phyloP scores from a whole-genome alignment of 306 rosid species.

The Medicago truncatula region MtrunA17r5.0-ANR NC_053046.1:18799501-18800000 shows the following conservation, averaged over 20 bases:
- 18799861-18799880: not conserved
- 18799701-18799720: slow-evolving; percentile 92
- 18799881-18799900: not conserved
- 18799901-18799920: slow-evolving; percentile 10
- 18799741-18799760: slow-evolving; percentile 89
- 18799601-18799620: slow-evolving; percentile 65
- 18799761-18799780: slow-evolving; percentile 32
- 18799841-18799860: slow-evolving; percentile 1
- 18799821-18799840: not conserved
- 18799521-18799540: slow-evolving; percentile 46
- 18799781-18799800: slow-evolving; percentile 3
- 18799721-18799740: slow-evolving; percentile 78
- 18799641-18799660: slow-evolving; percentile 90
- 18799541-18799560: slow-evolving; percentile 40
- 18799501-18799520: slow-evolving; percentile 60
- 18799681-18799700: slow-evolving; percentile 85
- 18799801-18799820: not conserved
- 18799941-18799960: too few species aligned
- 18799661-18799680: slow-evolving; percentile 89
- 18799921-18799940: not conserved
- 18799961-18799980: too few species aligned
- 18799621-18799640: slow-evolving; percentile 75
- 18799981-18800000: too few species aligned
- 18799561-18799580: slow-evolving; percentile 47
- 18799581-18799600: slow-evolving; percentile 52